These are phyloP conservation scores for Sclerotinia trifoliorum DNA, from an alignment of 2,329 filamentous ascomycete genomes.

Conservation along the genomic window DNA sequence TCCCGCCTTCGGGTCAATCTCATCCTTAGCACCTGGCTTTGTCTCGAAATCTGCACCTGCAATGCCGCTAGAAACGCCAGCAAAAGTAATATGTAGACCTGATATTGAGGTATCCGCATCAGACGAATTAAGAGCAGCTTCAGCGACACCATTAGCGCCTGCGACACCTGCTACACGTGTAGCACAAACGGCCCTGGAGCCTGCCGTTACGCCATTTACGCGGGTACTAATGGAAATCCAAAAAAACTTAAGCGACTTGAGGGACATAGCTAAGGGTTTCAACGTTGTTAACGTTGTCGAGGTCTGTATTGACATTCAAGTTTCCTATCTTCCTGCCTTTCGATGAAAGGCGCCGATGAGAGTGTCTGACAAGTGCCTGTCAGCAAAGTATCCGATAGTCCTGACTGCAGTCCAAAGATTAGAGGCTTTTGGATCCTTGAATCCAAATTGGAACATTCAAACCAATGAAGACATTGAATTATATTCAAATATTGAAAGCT, in stretches of 20 bases:
- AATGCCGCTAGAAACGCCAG: background rate
- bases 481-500: no score
- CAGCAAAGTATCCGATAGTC: no score
- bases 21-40: background rate
- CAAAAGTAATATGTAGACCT: background rate
- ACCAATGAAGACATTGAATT: no score
- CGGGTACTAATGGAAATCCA: constrained; percentile 4
- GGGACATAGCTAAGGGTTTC: constrained; percentile 9
- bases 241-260: constrained; percentile 1
- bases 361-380: background rate
- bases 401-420: no score
- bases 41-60: background rate
- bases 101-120: background rate
- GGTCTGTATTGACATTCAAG: background rate
- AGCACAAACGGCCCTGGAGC: background rate
- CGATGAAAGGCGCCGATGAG: background rate
- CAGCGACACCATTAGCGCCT: background rate
- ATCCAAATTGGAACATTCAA: background rate
- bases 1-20: constrained; percentile 1
- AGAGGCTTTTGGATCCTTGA: no score
- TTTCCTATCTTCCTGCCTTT: background rate
- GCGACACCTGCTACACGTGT: background rate
- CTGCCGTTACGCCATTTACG: background rate
- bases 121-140: no score
- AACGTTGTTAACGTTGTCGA: constrained; percentile 6